Conservation (phyloP, 2,329 filamentous ascomycete species). For the Davidsoniella virescens region DNA sequence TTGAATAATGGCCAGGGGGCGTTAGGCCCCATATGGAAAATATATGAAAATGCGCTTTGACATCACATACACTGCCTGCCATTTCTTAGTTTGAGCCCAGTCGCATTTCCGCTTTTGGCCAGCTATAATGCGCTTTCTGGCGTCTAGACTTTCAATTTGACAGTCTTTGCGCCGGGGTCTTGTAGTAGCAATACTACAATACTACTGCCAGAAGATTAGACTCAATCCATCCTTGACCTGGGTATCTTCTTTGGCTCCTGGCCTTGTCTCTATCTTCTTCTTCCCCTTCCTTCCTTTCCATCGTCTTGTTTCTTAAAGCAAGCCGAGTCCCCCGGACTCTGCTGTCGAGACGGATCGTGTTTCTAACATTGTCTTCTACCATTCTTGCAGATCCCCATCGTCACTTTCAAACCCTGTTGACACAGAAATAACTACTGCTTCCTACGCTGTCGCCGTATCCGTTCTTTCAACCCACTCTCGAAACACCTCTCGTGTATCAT, state of each 20-base stretch:
- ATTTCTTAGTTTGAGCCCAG: not conserved
- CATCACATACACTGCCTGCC: not conserved
- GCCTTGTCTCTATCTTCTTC: not conserved
- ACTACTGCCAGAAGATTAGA: not conserved
- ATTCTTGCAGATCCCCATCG: not conserved
- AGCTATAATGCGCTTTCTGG: too few species aligned
- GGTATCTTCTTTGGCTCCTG: not conserved
- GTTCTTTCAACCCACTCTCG: constrained; percentile 1
- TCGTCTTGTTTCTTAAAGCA: not conserved
- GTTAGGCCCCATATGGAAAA: too few species aligned
- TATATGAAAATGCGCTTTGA: constrained; percentile 5
- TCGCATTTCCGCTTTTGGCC: too few species aligned
- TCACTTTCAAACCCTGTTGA: constrained; percentile 6
- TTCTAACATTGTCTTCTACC: not conserved
- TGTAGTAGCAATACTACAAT: too few species aligned
- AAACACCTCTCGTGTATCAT: constrained; percentile 6
- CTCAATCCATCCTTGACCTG: not conserved
- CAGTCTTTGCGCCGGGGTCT: too few species aligned
- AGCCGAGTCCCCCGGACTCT: not conserved
- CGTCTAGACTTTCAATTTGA: too few species aligned
- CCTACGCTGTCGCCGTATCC: too few species aligned
- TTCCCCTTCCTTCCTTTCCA: not conserved
- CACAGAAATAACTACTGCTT: not conserved
- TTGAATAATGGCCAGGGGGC: not conserved
- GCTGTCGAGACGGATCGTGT: not conserved